Evolutionary conservation across 2,329 filamentous ascomycete species (phyloP).

Genomic region (Fusarium annulatum): DNA sequence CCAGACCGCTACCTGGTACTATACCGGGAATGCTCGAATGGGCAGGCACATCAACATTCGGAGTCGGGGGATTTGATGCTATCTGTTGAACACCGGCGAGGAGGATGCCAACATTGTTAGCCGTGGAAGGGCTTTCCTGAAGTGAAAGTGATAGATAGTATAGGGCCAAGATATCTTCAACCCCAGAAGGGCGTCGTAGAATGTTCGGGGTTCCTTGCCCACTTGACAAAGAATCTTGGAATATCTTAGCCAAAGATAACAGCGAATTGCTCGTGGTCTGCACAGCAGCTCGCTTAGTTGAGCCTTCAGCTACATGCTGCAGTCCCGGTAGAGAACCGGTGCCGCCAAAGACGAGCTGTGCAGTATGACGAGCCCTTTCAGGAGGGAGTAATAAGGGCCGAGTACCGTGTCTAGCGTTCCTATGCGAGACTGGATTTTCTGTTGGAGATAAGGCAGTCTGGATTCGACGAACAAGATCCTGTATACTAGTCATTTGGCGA

Average conservation of each 20-base stretch:
- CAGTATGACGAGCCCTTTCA: conserved; percentile 83
- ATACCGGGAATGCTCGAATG: conserved; percentile 77
- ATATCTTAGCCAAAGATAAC: conserved; percentile 95
- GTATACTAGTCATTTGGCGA: conserved; percentile 74
- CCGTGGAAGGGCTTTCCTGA: conserved; percentile 95
- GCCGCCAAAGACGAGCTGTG: conserved; percentile 81
- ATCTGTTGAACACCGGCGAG: conserved; percentile 91
- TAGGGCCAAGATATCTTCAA: conserved; percentile 91
- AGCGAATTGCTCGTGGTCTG: conserved; percentile 96
- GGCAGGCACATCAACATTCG: conserved; percentile 18
- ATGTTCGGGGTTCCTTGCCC: conserved; percentile 66
- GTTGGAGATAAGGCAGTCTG: conserved; percentile 71
- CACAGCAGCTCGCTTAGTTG: conserved; percentile 81
- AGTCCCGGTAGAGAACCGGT: conserved; percentile 84
- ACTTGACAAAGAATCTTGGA: conserved; percentile 93
- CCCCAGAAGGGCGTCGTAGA: conserved; percentile 75
- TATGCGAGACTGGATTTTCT: conserved; percentile 21
- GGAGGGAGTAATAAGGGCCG: conserved; percentile 82
- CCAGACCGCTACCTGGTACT: conserved; percentile 84
- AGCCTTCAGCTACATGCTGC: conserved; percentile 71
- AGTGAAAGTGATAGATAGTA: conserved; percentile 96
- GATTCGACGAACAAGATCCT: conserved; percentile 81
- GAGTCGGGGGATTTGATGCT: conserved; percentile 46
- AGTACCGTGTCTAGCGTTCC: conserved; percentile 9
- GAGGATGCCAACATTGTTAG: conserved; percentile 97